Percentiles rank a stretch among this genome's conserved stretches.
These are phyloP conservation scores for Neurospora hispaniola DNA, from an alignment of 495 filamentous ascomycete species.

Conservation along the genomic window DNA sequence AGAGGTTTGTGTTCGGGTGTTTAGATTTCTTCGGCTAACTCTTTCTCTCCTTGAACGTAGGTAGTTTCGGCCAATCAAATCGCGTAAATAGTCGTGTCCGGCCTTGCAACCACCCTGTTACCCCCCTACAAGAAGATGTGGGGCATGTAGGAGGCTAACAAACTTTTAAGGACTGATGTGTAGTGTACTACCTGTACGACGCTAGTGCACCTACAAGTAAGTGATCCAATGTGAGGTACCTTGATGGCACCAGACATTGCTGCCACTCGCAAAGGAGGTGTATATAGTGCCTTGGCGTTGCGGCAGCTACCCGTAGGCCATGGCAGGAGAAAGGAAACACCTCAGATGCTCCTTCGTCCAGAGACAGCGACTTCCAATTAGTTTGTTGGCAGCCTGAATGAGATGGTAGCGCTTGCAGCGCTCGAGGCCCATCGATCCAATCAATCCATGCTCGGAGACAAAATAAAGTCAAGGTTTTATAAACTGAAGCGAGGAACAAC, in stretches of 20 bases:
- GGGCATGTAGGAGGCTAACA: too few species aligned
- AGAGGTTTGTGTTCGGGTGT: too few species aligned
- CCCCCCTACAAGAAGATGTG: too few species aligned
- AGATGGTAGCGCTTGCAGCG: background rate
- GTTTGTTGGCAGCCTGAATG: background rate
- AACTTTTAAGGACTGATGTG: too few species aligned
- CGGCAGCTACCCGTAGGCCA: background rate
- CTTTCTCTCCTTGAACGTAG: too few species aligned
- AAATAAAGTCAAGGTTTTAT: too few species aligned
- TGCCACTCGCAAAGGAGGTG: background rate
- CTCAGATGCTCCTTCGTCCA: background rate
- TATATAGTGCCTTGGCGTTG: background rate
- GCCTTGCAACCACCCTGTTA: too few species aligned
- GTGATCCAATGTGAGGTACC: background rate
- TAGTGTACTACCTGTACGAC: background rate
- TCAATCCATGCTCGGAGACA: background rate
- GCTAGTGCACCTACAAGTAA: background rate
- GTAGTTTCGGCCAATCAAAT: too few species aligned
- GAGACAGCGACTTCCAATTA: background rate
- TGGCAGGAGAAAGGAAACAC: background rate
- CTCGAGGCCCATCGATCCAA: background rate
- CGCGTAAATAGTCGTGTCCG: too few species aligned
- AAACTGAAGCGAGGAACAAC: too few species aligned
- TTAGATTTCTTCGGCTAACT: too few species aligned
- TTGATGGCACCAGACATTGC: background rate